Conservation (phyloP, 2,329 filamentous ascomycete species). For the Bimuria novae-zelandiae region DNA sequence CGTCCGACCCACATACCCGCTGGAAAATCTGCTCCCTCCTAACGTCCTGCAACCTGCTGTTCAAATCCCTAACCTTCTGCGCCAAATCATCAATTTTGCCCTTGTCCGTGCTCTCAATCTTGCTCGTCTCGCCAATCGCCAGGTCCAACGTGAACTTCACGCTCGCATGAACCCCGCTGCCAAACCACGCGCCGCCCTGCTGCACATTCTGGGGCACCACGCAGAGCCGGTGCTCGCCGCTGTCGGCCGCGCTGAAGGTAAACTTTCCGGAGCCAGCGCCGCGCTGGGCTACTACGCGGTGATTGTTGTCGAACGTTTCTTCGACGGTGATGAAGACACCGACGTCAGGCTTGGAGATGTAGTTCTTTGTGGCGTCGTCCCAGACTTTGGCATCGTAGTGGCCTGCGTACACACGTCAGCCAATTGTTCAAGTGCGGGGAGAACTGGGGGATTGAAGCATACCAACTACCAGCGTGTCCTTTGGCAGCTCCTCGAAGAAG, state of each 20-base stretch:
- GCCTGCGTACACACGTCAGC: conserved; percentile 51
- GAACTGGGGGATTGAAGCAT: conserved; percentile 38
- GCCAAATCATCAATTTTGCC: conserved; percentile 89
- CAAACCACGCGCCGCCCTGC: conserved; percentile 71
- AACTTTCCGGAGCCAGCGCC: conserved; percentile 79
- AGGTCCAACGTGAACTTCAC: conserved; percentile 87
- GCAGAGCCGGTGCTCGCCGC: conserved; percentile 95
- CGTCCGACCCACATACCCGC: conserved; percentile 62
- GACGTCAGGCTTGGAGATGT: conserved; percentile 73
- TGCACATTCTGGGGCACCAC: conserved; percentile 82
- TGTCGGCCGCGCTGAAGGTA: conserved; percentile 92
- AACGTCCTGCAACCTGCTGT: conserved; percentile 84
- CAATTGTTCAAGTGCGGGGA: neutral
- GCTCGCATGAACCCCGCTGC: conserved; percentile 68
- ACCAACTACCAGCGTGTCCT: conserved; percentile 95
- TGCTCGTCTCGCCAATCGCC: conserved; percentile 90
- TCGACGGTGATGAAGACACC: conserved; percentile 92
- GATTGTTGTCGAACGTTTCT: conserved; percentile 97
- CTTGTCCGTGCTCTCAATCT: conserved; percentile 94
- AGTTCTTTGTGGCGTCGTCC: conserved; percentile 70
- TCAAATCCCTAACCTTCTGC: conserved; percentile 85
- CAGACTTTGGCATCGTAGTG: conserved; percentile 87
- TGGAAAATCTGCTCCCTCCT: conserved; percentile 96
- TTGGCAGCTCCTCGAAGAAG: conserved; percentile 97
- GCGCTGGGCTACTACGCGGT: conserved; percentile 89